Percentiles rank a stretch among this genome's conserved stretches.
Evolutionary conservation across 192 early-diverging fungal genomes (phyloP).

Genomic region (Mortierella hygrophila): DNA sequence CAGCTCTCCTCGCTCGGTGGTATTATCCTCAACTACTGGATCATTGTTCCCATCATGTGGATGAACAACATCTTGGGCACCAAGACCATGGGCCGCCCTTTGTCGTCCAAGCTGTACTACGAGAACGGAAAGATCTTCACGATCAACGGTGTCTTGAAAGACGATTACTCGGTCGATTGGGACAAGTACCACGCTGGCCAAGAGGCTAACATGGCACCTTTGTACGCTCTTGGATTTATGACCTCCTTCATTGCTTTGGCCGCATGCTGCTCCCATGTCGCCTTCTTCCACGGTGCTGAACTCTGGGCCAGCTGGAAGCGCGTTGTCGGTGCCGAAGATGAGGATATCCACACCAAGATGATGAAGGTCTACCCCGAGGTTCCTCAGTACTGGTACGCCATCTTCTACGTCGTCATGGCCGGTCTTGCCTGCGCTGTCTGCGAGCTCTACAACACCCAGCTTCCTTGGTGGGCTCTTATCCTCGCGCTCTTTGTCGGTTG

Average conservation of each 20-base stretch:
- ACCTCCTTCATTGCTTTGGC: constrained; percentile 67
- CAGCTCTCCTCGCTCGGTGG: constrained; percentile 4
- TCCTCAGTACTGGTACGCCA: constrained; percentile 62
- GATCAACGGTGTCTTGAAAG: constrained; percentile 54
- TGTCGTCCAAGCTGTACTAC: neutral
- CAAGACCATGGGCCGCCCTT: constrained; percentile 15
- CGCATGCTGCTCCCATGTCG: constrained; percentile 64
- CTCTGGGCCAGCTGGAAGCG: constrained; percentile 55
- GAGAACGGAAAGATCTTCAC: neutral
- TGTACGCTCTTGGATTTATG: constrained; percentile 61
- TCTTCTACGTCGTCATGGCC: constrained; percentile 54
- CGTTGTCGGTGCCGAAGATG: constrained; percentile 7
- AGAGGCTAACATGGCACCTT: constrained; percentile 33
- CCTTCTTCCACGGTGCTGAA: constrained; percentile 69
- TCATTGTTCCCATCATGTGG: constrained; percentile 45
- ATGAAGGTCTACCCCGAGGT: constrained; percentile 72
- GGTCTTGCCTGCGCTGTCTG: constrained; percentile 44
- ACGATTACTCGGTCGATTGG: constrained; percentile 32
- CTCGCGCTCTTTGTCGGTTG: constrained; percentile 53
- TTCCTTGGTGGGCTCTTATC: constrained; percentile 63
- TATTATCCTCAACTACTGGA: constrained; percentile 47
- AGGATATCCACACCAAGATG: constrained; percentile 67
- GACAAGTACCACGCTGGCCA: constrained; percentile 54
- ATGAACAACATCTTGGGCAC: constrained; percentile 46
- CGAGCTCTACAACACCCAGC: constrained; percentile 27